Evolutionary conservation across 768 basidiomycete genomes (phyloP), one percentile per base, ranked within the genome.

Genomic region (Boletus eberwhitei): DNA sequence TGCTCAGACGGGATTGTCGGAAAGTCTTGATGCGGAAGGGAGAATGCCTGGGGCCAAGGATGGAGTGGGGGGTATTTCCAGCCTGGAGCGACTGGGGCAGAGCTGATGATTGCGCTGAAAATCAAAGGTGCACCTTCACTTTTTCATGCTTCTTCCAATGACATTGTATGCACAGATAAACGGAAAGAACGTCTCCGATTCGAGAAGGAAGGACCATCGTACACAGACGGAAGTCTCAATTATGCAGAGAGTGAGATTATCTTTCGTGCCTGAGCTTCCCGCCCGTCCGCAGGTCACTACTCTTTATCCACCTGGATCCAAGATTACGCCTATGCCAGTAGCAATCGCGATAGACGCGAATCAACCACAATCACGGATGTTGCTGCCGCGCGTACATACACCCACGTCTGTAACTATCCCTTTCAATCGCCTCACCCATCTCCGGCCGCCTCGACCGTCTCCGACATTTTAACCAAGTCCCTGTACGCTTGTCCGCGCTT

Each of bases 21-120:
- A 81, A 38, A 76, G 75, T n/a, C 64, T 89, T 16, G 87, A 90
- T 63, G 68, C 79, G 0, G 87, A 88, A 45, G 88, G 89, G 2
- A 77, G 84, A 29, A 75, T 91, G 43, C 90, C 90, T 34, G 88
- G 90, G 9, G 82, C 83, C 39, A 85, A 83, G 61, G 88, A 90
- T 58, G 90, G 88, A 4, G 71, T 91, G 0, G 87, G 84, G 84
- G 0, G 77, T 78, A 3, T 91, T 90, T 64, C 87, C 87, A 0
- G 75, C 85, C 5, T 80, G 81, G 17, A 85, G 85, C 16, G 84
- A 85, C n/a, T 60, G 84, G 79, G 81, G 87, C 87, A n/a, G 16
- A 79, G 56, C 75, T 82, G 24, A 87, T 90, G 84, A 64, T 90
- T 7, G 77, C 79, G 1, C 72, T 90, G 35, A 90, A 90, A 68